Evolutionary conservation across 176 grass and related monocot species (phyloP), one percentile per base, ranked within the genome.

Genomic region (Cenchrus americanus): DNA sequence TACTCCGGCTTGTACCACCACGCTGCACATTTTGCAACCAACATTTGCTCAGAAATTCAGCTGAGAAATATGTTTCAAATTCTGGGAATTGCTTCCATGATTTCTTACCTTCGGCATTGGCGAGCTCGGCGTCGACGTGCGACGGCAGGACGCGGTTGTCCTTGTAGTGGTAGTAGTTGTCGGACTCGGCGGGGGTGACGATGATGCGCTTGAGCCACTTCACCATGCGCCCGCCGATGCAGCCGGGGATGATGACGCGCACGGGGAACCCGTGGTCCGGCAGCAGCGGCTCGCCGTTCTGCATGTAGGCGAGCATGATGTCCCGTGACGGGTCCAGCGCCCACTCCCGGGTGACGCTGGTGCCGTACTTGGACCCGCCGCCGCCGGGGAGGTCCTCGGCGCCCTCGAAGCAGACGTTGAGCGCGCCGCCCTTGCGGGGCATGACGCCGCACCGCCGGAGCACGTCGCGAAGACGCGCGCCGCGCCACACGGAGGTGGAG

Each of bases 1-100:
- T 94, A 82, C 77, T 99, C 96, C 65, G 96, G 88, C 79, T 96
- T 99, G 86, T 99, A 99, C 96, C 96, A 99, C 96, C 96, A 99
- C 21, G 91, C 96, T 98, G 87, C 22, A n/a, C 63, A 68, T 69
- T 54, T 1, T 52, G 34, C 34, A 37, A 37, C 4, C 34, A 37
- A 4, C 34, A 37, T 37, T 37, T 37, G 34, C 34, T 37, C 34
- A 34, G 32, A 34, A 34, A 5, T n/a, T n/a, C n/a, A n/a, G n/a
- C n/a, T n/a, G n/a, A n/a, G n/a, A n/a, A n/a, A n/a, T n/a, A n/a
- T n/a, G n/a, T n/a, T n/a, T n/a, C n/a, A n/a, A n/a, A n/a, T n/a
- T n/a, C n/a, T n/a, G n/a, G n/a, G n/a, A n/a, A n/a, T n/a, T n/a
- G n/a, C 49, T 51, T 51, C 5, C 14, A 8, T 15, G 5, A 10